Evolutionary conservation across 208 protist genomes (phyloP).

Genomic region (Wallacemonas rigidus): DNA sequence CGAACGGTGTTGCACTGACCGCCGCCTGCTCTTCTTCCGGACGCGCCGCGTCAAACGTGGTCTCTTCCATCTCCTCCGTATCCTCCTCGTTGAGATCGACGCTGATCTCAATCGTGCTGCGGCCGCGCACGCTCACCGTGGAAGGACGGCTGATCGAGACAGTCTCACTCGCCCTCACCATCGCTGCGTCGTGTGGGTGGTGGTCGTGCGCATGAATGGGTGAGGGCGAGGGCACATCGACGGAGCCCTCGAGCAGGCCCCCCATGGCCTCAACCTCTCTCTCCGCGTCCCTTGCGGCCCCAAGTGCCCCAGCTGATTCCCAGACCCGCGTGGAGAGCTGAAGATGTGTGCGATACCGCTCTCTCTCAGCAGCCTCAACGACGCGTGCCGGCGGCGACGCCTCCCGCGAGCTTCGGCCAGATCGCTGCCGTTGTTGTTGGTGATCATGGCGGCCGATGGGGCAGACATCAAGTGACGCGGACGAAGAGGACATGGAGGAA

Average conservation of each 20-base stretch:
- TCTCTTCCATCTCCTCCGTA: background rate
- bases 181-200: background rate
- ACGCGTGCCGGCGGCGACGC: slow-evolving; percentile 26
- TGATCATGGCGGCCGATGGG: background rate
- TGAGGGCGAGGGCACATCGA: slow-evolving; percentile 10
- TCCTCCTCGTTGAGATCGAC: slow-evolving; percentile 13
- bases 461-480: background rate
- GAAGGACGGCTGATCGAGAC: slow-evolving; percentile 4
- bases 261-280: background rate
- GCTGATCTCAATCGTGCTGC: slow-evolving; percentile 20
- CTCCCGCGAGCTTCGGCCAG: background rate
- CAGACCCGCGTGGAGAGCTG: background rate
- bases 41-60: background rate
- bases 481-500: background rate
- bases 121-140: slow-evolving; percentile 8
- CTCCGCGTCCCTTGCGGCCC: background rate
- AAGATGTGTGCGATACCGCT: background rate
- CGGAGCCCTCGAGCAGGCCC: background rate
- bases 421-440: background rate
- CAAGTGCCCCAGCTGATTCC: too few species aligned
- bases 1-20: background rate
- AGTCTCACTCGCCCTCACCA: background rate
- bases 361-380: background rate
- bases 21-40: background rate
- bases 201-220: slow-evolving; percentile 5